Evolutionary conservation across 139 green algal genomes (phyloP).

Genomic region (Tetradesmus lagerheimii): DNA sequence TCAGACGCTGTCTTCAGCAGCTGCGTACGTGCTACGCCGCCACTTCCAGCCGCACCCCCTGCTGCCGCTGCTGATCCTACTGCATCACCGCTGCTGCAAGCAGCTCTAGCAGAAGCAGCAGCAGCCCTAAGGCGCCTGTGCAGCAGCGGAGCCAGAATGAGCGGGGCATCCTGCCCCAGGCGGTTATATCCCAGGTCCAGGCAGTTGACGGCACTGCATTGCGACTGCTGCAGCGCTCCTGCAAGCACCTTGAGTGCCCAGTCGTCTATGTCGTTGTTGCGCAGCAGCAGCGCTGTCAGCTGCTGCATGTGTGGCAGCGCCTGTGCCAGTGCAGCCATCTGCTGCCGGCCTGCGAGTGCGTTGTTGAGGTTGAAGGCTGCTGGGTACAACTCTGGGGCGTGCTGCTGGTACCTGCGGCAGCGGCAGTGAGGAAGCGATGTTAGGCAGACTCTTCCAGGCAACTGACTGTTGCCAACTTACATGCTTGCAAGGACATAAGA

Average conservation of each 20-base stretch:
- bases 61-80: background rate
- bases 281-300: constrained; percentile 51
- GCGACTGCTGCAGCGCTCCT: constrained; percentile 3
- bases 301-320: constrained; percentile 50
- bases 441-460: background rate
- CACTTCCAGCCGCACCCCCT: background rate
- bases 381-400: background rate
- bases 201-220: constrained; percentile 1
- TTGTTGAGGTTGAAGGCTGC: constrained; percentile 24
- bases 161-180: background rate
- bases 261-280: constrained; percentile 55
- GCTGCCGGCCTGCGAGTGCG: constrained; percentile 15
- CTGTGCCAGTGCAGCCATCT: constrained; percentile 57
- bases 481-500: too few relatives aligned
- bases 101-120: background rate
- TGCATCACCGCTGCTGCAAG: background rate
- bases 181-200: constrained; percentile 54
- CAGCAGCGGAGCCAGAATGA: constrained; percentile 51
- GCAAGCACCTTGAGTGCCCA: constrained; percentile 33
- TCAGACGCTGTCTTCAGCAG: background rate
- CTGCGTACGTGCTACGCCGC: background rate
- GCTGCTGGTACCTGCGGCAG: constrained; percentile 33
- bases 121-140: constrained; percentile 23
- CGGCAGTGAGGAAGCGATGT: background rate
- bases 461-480: too few relatives aligned